These are phyloP conservation scores for Peribolospora kevripleyi DNA, from an alignment of 768 basidiomycete species.

Conservation along the genomic window DNA sequence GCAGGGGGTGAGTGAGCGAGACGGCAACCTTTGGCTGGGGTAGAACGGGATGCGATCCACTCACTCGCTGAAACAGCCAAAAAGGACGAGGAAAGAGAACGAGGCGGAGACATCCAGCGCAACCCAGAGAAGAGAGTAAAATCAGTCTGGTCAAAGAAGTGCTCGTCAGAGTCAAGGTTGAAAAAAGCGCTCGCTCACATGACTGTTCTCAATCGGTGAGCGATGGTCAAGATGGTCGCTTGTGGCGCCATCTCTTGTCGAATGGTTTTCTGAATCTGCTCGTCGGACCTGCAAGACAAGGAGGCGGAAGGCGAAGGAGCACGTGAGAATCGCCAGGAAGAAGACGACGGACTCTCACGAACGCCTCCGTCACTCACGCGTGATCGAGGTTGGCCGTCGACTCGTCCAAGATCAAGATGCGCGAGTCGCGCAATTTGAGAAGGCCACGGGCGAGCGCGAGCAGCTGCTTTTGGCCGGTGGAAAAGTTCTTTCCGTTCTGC, in stretches of 20 bases:
- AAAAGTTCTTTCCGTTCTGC: slow-evolving; percentile 15
- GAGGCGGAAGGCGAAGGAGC: background rate
- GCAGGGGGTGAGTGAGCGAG: slow-evolving; percentile 5
- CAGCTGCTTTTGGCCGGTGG: slow-evolving; percentile 11
- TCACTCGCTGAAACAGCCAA: background rate
- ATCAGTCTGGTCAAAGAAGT: background rate
- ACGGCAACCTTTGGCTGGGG: background rate
- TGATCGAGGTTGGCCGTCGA: slow-evolving; percentile 15
- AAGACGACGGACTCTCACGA: background rate
- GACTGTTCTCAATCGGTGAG: slow-evolving; percentile 40
- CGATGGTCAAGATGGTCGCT: slow-evolving; percentile 59
- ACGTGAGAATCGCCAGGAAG: background rate
- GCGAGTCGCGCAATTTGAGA: slow-evolving; percentile 10
- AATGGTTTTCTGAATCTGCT: slow-evolving; percentile 42
- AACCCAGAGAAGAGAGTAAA: background rate
- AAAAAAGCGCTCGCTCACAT: slow-evolving; percentile 29
- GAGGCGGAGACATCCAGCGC: background rate
- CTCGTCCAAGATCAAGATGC: slow-evolving; percentile 16
- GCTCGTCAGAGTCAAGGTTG: background rate
- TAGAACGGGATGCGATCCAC: background rate
- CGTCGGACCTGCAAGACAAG: slow-evolving; percentile 5
- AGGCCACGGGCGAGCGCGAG: slow-evolving; percentile 16
- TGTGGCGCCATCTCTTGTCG: slow-evolving; percentile 38
- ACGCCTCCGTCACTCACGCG: background rate
- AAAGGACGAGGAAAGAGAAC: background rate